Base-by-base conservation (phyloP, 441 rosid genomes). In the Erodium trifolium region DNA sequence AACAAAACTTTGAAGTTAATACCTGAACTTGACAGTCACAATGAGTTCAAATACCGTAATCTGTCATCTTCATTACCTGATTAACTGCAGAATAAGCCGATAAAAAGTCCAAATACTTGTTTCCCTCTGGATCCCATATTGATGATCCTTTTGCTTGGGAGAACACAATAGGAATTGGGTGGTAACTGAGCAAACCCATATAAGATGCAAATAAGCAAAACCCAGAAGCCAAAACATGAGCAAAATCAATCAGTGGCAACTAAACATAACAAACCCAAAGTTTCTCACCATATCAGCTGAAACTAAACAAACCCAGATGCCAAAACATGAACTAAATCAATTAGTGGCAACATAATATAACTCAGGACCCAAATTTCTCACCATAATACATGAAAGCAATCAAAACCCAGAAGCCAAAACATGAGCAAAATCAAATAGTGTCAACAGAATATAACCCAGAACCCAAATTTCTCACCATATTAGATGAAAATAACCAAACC, bases 1-100 rank as follows among this genome's bases (percentile, higher is more conserved):
- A 23, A 62, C 37, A 51, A 75, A 37, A 72, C 34, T 3, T 66
- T 23, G 35, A 55, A 59, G 51, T 66, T 70, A 60, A 51, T 47
- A 57, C 34, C 34, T 31, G 34, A 31, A 31, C 34, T 31, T 31
- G 34, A 31, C 34, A 31, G 34, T 31, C 4, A 31, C 0, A 31
- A 31, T 31, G 34, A 31, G 3, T 31, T 31, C 4, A 31, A 31
- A 31, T 31, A 31, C 34, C 41, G 66, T 27, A 68, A 18, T 0
- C 41, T 35, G 39, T 18, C 14, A 16, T 6, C 31, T 12, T n/a
- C 43, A 14, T 66, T 77, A 93, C 97, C 92, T 91, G 98, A 80
- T 91, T 93, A 76, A 87, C 95, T 3, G 98, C 98, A 12, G 96
- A 91, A 75, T 93, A 93, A 75, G 97, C 96, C 8, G 97, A 79